These are phyloP conservation scores for Avena sativa DNA, from an alignment of 176 grass and related monocot genomes.

Conservation along the genomic window DNA sequence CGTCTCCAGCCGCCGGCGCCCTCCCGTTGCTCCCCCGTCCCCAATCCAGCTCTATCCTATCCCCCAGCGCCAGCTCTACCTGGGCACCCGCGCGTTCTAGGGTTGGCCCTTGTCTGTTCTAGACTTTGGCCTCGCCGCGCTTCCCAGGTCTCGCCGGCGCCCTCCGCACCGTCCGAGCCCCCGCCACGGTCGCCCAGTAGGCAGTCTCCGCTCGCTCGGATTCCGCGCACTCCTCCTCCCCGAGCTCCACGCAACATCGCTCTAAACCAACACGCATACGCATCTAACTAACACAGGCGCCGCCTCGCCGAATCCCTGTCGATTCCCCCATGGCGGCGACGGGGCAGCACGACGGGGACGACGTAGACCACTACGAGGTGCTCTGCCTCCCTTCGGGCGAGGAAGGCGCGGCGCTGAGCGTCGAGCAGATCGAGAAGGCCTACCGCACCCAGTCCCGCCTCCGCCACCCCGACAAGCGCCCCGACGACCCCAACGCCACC, in stretches of 20 bases:
- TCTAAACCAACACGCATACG: too few species aligned
- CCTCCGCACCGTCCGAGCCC: background rate
- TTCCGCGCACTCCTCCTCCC: too few species aligned
- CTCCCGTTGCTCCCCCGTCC: background rate
- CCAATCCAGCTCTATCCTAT: background rate
- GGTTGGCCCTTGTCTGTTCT: background rate
- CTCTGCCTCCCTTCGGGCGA: conserved; percentile 68
- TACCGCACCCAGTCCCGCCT: conserved; percentile 64
- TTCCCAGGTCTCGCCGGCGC: background rate
- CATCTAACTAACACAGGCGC: background rate
- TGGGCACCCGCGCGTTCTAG: background rate
- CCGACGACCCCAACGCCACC: conserved; percentile 77
- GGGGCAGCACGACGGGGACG: conserved; percentile 33
- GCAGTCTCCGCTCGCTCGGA: too few species aligned
- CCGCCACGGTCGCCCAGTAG: background rate
- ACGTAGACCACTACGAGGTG: conserved; percentile 79
- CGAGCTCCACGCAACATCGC: too few species aligned
- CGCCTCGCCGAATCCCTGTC: background rate
- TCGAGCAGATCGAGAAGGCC: conserved; percentile 81
- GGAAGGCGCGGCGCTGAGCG: conserved; percentile 61
- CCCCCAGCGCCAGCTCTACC: background rate
- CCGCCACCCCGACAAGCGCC: conserved; percentile 86
- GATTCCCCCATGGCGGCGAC: background rate
- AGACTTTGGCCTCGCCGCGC: background rate
- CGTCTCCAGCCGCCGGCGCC: background rate